These are phyloP conservation scores for Trichoderma semiorbis DNA, from an alignment of 2,329 filamentous ascomycete genomes.

Conservation along the genomic window DNA sequence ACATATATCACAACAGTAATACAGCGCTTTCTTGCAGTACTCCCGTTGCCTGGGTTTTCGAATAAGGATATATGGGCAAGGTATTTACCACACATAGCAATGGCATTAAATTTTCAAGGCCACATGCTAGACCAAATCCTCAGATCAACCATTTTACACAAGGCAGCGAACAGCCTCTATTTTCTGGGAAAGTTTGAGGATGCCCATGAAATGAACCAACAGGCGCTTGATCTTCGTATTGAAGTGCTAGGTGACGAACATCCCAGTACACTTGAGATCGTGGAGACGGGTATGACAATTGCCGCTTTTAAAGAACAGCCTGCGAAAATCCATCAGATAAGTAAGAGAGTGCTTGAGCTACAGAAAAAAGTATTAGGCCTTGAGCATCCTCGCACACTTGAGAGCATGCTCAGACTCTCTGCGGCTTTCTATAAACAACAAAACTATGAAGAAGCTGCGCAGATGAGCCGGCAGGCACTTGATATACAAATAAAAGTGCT, in stretches of 20 bases:
- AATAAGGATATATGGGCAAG: not conserved
- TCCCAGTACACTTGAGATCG: too few relatives aligned
- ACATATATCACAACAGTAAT: not conserved
- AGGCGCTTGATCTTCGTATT: not conserved
- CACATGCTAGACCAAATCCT: not conserved
- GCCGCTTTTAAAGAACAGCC: too few relatives aligned
- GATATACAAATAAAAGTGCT: not conserved
- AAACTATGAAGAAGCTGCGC: too few relatives aligned
- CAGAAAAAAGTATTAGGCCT: too few relatives aligned
- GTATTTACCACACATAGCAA: not conserved
- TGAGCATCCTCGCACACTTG: too few relatives aligned
- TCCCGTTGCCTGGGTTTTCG: rapidly evolving
- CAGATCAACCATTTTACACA: rapidly evolving
- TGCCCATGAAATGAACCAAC: not conserved
- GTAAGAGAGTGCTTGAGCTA: too few relatives aligned
- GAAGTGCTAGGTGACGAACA: not conserved
- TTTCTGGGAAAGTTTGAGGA: not conserved
- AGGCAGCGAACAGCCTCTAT: not conserved
- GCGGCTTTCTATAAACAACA: too few relatives aligned
- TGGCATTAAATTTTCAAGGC: not conserved
- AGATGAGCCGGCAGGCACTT: not conserved
- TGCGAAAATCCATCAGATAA: too few relatives aligned
- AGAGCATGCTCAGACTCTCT: too few relatives aligned
- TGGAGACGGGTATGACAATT: rapidly evolving
- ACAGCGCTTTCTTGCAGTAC: not conserved